Conservation (phyloP, 148 eudicot genomes). For the Rhododendron ovatum region DNA sequence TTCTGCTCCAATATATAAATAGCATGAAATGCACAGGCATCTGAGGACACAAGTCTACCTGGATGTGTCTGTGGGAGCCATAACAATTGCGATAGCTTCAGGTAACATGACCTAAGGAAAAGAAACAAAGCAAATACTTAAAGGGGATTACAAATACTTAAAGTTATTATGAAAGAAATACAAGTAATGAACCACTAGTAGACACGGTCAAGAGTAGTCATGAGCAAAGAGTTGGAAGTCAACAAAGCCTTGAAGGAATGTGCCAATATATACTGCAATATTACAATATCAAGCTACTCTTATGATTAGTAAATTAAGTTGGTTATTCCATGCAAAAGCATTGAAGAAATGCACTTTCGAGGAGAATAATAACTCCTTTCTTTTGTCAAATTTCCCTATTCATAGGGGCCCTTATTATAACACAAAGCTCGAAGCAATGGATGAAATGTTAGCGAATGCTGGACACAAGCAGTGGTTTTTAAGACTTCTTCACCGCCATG, state of each 20-base stretch:
- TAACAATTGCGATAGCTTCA: conserved; percentile 96
- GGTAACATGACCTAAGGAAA: conserved; percentile 83
- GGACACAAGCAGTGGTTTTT: background rate
- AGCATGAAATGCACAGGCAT: background rate
- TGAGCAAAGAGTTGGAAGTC: background rate
- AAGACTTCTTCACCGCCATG: background rate
- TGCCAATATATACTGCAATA: background rate
- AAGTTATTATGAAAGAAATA: background rate
- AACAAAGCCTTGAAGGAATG: background rate
- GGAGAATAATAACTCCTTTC: background rate
- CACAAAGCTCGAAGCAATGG: background rate
- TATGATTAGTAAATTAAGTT: background rate
- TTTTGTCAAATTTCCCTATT: background rate
- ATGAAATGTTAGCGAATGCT: background rate
- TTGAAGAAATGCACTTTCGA: background rate
- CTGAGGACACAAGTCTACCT: conserved; percentile 42
- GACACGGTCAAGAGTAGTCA: background rate
- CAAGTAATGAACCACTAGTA: background rate
- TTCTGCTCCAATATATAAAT: background rate
- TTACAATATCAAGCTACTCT: background rate
- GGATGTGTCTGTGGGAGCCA: conserved; percentile 96
- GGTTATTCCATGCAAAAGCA: background rate
- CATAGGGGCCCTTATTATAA: background rate
- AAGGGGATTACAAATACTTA: background rate
- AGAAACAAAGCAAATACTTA: background rate